Conservation (phyloP, 1,139 yeast genomes). For the Taphrina wiesneri region DNA sequence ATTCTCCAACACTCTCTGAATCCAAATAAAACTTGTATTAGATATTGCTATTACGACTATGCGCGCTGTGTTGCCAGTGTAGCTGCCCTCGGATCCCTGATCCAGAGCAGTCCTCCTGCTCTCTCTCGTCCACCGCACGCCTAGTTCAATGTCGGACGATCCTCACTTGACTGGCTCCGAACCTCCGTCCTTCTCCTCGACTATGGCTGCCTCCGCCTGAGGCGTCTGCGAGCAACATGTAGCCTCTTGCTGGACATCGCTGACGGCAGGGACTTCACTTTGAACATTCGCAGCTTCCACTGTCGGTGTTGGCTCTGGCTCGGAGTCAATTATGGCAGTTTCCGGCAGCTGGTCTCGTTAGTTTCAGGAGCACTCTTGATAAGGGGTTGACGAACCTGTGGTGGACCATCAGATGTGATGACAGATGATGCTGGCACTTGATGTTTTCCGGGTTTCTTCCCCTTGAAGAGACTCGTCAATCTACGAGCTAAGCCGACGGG, state of each 20-base stretch:
- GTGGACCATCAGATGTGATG: conserved; percentile 2
- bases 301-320: neutral
- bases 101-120: too few species aligned
- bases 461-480: conserved; percentile 6
- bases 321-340: neutral
- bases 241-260: neutral
- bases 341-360: conserved; percentile 2
- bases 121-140: neutral
- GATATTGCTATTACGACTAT: neutral
- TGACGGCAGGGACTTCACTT: neutral
- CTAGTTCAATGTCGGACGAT: neutral
- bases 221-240: neutral
- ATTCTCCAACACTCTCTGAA: neutral
- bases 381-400: conserved; percentile 3
- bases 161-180: neutral
- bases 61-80: neutral
- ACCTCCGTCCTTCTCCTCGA: neutral
- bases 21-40: neutral
- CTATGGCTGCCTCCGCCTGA: neutral
- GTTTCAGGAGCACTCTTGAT: neutral
- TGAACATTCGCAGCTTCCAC: neutral
- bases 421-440: neutral
- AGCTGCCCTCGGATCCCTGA: neutral
- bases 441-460: neutral
- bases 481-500: neutral